phyloP scores from a whole-genome alignment of 257 asterid genomes.

The Forsythia viridissima region DNA sequence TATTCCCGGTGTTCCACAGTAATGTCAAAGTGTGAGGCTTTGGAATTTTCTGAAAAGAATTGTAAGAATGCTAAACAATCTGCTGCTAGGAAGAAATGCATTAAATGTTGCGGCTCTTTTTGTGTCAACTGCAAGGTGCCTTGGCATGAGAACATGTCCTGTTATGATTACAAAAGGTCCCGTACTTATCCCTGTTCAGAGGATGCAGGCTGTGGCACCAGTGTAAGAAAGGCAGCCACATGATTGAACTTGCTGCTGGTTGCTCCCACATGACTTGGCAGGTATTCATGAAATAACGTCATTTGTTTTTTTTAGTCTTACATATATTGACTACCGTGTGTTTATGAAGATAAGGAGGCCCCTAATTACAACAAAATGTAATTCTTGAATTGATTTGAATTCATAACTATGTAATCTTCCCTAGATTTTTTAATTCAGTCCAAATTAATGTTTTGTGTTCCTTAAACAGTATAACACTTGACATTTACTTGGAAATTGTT shows the following conservation, averaged over 20 bases:
- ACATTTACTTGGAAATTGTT: too few species aligned
- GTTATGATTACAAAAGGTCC: slow-evolving; percentile 22
- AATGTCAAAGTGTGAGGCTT: slow-evolving; percentile 31
- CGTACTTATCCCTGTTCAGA: slow-evolving; percentile 14
- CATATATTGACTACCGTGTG: too few species aligned
- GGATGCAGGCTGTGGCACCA: slow-evolving; percentile 32
- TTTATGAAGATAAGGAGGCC: too few species aligned
- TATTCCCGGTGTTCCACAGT: slow-evolving; percentile 33
- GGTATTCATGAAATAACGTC: slow-evolving; percentile 10
- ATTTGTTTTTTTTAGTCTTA: too few species aligned
- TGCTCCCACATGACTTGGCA: slow-evolving; percentile 42
- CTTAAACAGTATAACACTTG: too few species aligned
- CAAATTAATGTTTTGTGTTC: too few species aligned
- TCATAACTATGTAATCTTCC: too few species aligned
- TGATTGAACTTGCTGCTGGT: slow-evolving; percentile 34
- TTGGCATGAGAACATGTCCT: slow-evolving; percentile 29
- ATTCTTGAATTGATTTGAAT: too few species aligned
- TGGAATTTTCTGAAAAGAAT: background rate
- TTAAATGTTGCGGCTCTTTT: slow-evolving; percentile 23
- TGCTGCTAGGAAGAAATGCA: slow-evolving; percentile 7
- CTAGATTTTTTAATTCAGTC: too few species aligned
- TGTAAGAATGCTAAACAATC: background rate
- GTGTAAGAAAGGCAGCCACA: slow-evolving; percentile 33
- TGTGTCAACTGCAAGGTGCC: slow-evolving; percentile 35
- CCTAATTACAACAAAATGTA: too few species aligned